phyloP scores from a whole-genome alignment of 2,329 filamentous ascomycete species.

The Alternaria panax region DNA sequence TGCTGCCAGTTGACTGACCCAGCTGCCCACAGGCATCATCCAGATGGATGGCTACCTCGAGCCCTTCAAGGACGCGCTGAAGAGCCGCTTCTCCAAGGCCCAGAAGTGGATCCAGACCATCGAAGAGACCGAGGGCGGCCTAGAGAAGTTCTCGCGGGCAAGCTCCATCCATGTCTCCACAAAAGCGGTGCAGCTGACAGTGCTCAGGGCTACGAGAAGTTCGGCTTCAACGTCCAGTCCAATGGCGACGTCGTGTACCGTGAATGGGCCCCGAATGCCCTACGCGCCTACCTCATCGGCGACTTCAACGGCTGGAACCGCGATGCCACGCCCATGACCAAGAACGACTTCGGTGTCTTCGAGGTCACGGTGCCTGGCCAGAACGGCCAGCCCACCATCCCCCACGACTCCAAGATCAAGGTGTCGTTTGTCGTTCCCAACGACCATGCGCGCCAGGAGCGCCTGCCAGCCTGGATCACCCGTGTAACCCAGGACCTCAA shows the following conservation, averaged over 20 bases:
- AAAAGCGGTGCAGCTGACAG: slow-evolving; percentile 26
- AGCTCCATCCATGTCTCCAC: slow-evolving; percentile 26
- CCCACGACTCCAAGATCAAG: slow-evolving; percentile 96
- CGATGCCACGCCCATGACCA: slow-evolving; percentile 84
- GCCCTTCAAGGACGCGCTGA: slow-evolving; percentile 81
- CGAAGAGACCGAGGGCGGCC: slow-evolving; percentile 81
- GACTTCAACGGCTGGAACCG: slow-evolving; percentile 96
- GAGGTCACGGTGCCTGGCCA: slow-evolving; percentile 78
- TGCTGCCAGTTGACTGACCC: slow-evolving; percentile 31
- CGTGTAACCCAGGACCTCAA: slow-evolving; percentile 92
- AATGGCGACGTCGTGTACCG: slow-evolving; percentile 89
- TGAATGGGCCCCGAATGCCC: slow-evolving; percentile 95
- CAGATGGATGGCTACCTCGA: slow-evolving; percentile 88
- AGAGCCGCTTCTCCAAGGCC: slow-evolving; percentile 77
- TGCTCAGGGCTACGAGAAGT: slow-evolving; percentile 79
- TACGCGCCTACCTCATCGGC: slow-evolving; percentile 83
- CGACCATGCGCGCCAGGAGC: slow-evolving; percentile 79
- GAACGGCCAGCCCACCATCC: slow-evolving; percentile 78
- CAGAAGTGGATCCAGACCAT: slow-evolving; percentile 88
- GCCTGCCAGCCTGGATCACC: slow-evolving; percentile 95
- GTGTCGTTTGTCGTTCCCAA: slow-evolving; percentile 82
- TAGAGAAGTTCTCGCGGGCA: slow-evolving; percentile 90
- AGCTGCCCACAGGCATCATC: slow-evolving; percentile 72
- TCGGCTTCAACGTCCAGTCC: slow-evolving; percentile 80
- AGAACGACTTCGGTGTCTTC: slow-evolving; percentile 84